Evolutionary conservation across 495 filamentous ascomycete species (phyloP).

Genomic region (Haplographium delicatum): DNA sequence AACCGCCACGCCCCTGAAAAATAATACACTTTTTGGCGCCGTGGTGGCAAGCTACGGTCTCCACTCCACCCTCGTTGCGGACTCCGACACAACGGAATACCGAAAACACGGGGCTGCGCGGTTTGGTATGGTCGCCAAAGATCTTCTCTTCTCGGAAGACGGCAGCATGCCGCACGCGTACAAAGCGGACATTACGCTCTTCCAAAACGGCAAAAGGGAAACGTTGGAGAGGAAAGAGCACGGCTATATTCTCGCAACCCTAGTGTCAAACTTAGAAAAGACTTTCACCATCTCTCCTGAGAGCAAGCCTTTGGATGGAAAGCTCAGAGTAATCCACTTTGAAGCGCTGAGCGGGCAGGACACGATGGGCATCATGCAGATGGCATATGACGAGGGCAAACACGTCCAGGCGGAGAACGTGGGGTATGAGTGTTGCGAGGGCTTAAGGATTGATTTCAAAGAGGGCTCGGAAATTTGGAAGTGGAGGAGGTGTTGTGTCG

Average conservation of each 20-base stretch:
- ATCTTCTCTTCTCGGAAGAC: constrained; percentile 58
- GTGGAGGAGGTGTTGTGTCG: constrained; percentile 83
- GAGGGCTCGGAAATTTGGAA: constrained; percentile 48
- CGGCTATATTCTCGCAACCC: constrained; percentile 68
- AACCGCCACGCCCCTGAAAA: constrained; percentile 23
- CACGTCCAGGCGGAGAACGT: constrained; percentile 49
- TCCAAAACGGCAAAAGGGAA: constrained; percentile 16
- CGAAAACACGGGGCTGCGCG: constrained; percentile 67
- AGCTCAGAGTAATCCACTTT: constrained; percentile 69
- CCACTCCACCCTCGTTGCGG: constrained; percentile 80
- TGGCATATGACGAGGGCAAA: constrained; percentile 67
- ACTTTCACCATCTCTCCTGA: constrained; percentile 72
- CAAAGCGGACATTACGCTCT: constrained; percentile 46
- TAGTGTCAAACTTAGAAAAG: constrained; percentile 75
- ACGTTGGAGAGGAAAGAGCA: constrained; percentile 40
- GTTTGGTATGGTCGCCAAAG: constrained; percentile 76
- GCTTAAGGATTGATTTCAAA: constrained; percentile 57
- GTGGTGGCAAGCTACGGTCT: constrained; percentile 86
- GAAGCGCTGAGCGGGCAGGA: constrained; percentile 53
- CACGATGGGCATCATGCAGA: constrained; percentile 68
- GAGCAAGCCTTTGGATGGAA: constrained; percentile 59
- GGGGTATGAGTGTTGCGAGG: constrained; percentile 60
- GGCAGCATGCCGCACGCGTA: constrained; percentile 63
- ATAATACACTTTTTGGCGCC: constrained; percentile 55
- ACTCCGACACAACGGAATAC: constrained; percentile 76